phyloP scores from a whole-genome alignment of 108 stramenopile species.

The Nitzschia palea region DNA sequence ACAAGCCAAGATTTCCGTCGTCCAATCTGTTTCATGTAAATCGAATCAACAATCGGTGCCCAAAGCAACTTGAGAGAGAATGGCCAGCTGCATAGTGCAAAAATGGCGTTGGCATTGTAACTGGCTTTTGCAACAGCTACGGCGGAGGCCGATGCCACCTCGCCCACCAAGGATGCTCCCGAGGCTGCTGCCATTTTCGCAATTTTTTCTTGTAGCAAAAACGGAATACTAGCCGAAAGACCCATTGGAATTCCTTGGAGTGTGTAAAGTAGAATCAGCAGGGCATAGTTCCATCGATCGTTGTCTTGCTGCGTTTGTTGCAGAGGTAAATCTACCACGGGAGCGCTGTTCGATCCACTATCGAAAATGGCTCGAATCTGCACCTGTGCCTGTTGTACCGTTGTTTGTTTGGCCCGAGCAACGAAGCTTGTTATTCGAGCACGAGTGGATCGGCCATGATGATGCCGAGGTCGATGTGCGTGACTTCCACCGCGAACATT shows the following conservation, averaged over 20 bases:
- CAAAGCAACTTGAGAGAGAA: constrained; percentile 97
- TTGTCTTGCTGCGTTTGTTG: background rate
- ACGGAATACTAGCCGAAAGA: constrained; percentile 93
- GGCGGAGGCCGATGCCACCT: constrained; percentile 29
- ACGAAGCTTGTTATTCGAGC: background rate
- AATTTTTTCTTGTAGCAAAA: constrained; percentile 93
- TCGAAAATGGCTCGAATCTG: constrained; percentile 3
- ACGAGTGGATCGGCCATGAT: background rate
- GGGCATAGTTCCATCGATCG: constrained; percentile 78
- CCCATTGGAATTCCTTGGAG: constrained; percentile 99
- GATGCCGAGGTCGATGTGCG: background rate
- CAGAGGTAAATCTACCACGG: background rate
- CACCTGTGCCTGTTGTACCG: background rate
- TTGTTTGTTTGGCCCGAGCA: background rate
- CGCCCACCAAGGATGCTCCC: constrained; percentile 21
- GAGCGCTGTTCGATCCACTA: background rate
- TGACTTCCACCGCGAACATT: too few species aligned
- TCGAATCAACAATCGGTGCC: constrained; percentile 98
- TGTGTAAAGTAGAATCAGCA: constrained; percentile 95
- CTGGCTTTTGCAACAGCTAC: constrained; percentile 60
- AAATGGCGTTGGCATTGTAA: constrained; percentile 95
- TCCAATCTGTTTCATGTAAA: constrained; percentile 86
- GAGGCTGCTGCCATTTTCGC: constrained; percentile 62
- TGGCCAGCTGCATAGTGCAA: constrained; percentile 94
- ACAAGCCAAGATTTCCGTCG: constrained; percentile 98